Conservation (phyloP, 73 alveolate genomes). For the Tetrahymena thermophila region DNA sequence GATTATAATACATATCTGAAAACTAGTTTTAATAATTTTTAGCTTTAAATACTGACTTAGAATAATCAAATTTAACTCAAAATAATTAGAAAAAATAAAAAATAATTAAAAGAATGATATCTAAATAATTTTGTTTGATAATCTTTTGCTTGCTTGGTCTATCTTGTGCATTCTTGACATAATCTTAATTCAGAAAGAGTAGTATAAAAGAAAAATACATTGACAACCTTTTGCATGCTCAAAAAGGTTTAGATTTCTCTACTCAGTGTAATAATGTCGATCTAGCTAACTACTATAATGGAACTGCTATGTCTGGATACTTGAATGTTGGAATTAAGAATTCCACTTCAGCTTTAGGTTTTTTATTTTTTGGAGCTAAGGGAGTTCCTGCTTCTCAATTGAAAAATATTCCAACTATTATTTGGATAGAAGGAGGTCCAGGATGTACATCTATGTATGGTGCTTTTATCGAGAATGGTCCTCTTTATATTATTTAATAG, state of each 20-base stretch:
- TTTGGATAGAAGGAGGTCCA: conserved; percentile 45
- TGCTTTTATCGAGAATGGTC: conserved; percentile 27
- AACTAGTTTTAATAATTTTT: too few species aligned
- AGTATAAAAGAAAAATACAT: background rate
- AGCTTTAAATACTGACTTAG: background rate
- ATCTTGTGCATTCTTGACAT: background rate
- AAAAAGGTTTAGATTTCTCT: background rate
- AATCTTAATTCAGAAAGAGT: background rate
- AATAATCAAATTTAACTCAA: too few species aligned
- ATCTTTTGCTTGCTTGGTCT: background rate
- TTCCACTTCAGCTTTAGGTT: conserved; percentile 13
- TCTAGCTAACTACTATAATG: background rate
- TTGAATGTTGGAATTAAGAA: background rate
- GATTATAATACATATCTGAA: background rate
- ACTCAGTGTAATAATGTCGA: background rate
- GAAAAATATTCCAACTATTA: conserved; percentile 9
- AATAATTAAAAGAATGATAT: background rate
- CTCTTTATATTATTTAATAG: background rate
- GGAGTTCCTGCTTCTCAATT: conserved; percentile 3
- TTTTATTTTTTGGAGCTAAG: conserved; percentile 28
- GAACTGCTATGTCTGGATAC: background rate
- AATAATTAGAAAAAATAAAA: too few species aligned
- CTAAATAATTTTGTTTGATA: too few species aligned
- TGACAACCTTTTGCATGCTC: background rate
- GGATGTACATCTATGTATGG: conserved; percentile 32